Evolutionary conservation across 768 basidiomycete genomes (phyloP).

Genomic region (Megacollybia marginata): DNA sequence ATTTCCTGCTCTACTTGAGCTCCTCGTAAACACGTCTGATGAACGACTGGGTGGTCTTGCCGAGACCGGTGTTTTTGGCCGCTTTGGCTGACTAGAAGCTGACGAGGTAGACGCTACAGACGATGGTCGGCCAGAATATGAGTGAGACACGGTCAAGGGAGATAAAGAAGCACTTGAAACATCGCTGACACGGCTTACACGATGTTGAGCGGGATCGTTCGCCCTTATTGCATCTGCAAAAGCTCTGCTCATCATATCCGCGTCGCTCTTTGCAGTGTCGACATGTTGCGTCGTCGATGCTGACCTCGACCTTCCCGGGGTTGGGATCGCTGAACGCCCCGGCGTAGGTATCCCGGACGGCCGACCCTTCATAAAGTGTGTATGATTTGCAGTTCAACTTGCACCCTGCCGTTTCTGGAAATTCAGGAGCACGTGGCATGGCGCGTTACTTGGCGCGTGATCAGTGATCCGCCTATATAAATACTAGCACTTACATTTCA

Average conservation of each 20-base stretch:
- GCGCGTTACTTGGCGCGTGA: no score
- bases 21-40: conserved; percentile 49
- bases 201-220: conserved; percentile 73
- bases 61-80: conserved; percentile 47
- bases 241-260: conserved; percentile 60
- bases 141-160: conserved; percentile 34
- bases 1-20: conserved; percentile 32
- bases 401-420: no score
- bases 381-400: no score
- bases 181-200: conserved; percentile 31
- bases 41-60: conserved; percentile 60
- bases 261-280: conserved; percentile 26
- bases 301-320: conserved; percentile 66
- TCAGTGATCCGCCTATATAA: no score
- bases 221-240: conserved; percentile 75
- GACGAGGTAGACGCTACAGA: conserved; percentile 56
- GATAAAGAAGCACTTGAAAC: conserved; percentile 39
- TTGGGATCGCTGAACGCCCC: conserved; percentile 51
- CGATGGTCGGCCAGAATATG: conserved; percentile 49
- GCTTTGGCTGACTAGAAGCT: conserved; percentile 23
- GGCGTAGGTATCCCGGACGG: conserved; percentile 14
- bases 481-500: no score
- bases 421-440: no score
- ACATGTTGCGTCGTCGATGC: conserved; percentile 40
- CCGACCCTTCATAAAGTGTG: neutral